Conservation (phyloP, 2,329 filamentous ascomycete species). For the Fusarium oligoseptatum region DNA sequence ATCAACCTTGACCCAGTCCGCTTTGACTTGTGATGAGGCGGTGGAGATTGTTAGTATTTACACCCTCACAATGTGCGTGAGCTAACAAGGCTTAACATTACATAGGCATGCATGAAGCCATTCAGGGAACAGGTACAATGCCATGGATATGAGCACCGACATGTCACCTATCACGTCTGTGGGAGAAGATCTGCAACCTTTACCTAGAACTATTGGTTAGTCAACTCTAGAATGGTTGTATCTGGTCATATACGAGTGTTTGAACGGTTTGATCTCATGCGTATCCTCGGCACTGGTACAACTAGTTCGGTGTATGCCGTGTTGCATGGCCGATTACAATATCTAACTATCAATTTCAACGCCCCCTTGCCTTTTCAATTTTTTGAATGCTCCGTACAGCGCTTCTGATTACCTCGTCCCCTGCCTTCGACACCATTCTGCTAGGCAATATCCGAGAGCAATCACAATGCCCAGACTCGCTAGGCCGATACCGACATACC, state of each 20-base stretch:
- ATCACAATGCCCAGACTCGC: slow-evolving; percentile 53
- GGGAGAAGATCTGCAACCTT: neutral
- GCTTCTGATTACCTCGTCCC: neutral
- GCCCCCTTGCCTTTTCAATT: neutral
- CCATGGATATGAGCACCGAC: neutral
- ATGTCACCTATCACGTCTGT: neutral
- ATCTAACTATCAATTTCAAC: neutral
- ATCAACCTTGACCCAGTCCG: slow-evolving; percentile 2
- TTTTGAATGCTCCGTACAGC: neutral
- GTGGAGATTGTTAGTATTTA: neutral
- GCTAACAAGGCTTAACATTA: neutral
- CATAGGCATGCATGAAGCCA: neutral
- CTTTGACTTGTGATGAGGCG: neutral
- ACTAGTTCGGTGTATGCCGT: neutral
- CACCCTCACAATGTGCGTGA: neutral
- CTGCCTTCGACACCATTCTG: slow-evolving; percentile 12
- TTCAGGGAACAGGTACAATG: neutral
- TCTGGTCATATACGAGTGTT: neutral
- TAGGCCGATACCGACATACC: slow-evolving; percentile 57
- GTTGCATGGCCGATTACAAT: neutral
- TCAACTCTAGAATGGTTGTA: neutral
- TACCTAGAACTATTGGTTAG: neutral
- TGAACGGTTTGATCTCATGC: neutral
- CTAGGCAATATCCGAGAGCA: slow-evolving; percentile 26
- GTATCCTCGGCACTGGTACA: neutral